Base-by-base conservation (phyloP, 169 alveolate species). In the Amoebophrya sp. region DNA sequence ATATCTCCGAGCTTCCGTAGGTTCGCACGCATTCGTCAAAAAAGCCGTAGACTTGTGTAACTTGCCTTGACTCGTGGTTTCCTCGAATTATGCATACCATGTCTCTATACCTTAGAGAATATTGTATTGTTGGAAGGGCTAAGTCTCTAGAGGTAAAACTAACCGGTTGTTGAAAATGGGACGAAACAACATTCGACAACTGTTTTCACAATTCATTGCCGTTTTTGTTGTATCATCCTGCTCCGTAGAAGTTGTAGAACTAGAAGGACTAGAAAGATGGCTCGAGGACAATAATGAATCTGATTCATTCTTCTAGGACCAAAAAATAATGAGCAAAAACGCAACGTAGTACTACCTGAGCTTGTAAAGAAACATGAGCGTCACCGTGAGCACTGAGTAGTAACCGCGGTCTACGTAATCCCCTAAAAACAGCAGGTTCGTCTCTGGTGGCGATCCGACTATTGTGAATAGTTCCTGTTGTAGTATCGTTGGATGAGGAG, bases 341-440 rank as follows among this genome's bases (percentile, higher is more conserved):
- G 96, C 40, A 97, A 92, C 65, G 98, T 10, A 41, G 90, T 95
- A 96, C 89, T 96, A 97, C 94, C 99, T 95, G 41, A 97, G 99
- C 95, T 99, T 99, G 90, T 98, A 95, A 39, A 99, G 98, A 40
- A 99, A 95, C 90, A 99, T 96, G 40, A 98, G 97, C 89, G 98
- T 96, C 96, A 99, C 98, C n/a, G 99, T 98, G 95, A 98, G 99
- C 55, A 99, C 99, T 10, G 99, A 97, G 95, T 98, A 97, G 94
- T 97, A 97, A 91, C 99, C 99, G 93, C 99, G 95, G 95, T 99
- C 99, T 23, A 99, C 99, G 93, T 98, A 99, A 95, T 99, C 99
- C 55, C 99, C 99, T 95, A 99, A 94, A 95, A 99, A 99, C 92
- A 98, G 93, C 93, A 98, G 98, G 94, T 98, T 99, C 54, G 99